Percentiles rank a stretch among this genome's conserved stretches.
phyloP scores from a whole-genome alignment of 768 basidiomycete genomes.

The Phlebiopsis flavidoalba region DNA sequence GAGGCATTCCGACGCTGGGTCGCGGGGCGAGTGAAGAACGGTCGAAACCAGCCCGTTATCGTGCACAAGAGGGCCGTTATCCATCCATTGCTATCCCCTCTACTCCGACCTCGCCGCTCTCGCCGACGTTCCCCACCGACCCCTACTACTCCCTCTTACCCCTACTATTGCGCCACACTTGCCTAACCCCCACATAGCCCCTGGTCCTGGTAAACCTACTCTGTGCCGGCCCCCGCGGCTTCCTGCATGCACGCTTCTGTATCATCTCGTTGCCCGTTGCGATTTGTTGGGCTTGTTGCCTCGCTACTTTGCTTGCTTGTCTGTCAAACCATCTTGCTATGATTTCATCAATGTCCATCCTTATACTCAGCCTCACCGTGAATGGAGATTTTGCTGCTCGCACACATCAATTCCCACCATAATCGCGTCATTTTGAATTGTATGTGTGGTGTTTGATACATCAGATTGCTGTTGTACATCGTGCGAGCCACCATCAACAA shows the following conservation, averaged over 20 bases:
- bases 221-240: neutral
- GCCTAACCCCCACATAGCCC: neutral
- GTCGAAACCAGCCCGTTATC: conserved; percentile 31
- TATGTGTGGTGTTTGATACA: neutral
- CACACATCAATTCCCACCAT: neutral
- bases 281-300: neutral
- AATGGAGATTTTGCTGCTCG: neutral
- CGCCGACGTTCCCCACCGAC: conserved; percentile 2
- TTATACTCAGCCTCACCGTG: neutral
- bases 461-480: neutral
- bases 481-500: neutral
- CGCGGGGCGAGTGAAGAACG: conserved; percentile 26
- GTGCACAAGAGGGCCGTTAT: conserved; percentile 14
- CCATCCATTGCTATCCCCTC: neutral
- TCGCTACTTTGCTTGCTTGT: neutral
- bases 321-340: neutral
- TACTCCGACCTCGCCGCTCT: conserved; percentile 8
- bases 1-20: conserved; percentile 31
- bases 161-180: neutral
- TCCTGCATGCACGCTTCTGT: neutral
- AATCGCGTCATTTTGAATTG: neutral
- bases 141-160: conserved; percentile 2
- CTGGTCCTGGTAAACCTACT: neutral
- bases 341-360: neutral
- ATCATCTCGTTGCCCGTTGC: neutral